These are phyloP conservation scores for Fusarium tupiense DNA, from an alignment of 2,329 filamentous ascomycete genomes.

Conservation along the genomic window DNA sequence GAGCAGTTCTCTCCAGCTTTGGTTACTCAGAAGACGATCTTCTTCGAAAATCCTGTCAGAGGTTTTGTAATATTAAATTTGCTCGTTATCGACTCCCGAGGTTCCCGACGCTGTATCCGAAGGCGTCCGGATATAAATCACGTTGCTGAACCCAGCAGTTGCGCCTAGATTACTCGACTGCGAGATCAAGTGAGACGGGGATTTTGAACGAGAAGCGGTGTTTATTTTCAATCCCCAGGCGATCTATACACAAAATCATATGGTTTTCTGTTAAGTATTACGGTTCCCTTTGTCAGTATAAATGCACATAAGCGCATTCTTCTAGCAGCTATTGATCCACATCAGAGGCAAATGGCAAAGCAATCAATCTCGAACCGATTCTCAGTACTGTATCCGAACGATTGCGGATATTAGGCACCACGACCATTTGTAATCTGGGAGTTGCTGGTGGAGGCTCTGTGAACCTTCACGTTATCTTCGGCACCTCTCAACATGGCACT, in stretches of 20 bases:
- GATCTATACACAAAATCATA: accelerated
- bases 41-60: accelerated
- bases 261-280: accelerated
- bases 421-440: not conserved
- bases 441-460: not conserved
- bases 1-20: not conserved
- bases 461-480: not conserved
- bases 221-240: accelerated
- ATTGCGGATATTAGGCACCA: not conserved
- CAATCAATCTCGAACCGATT: accelerated
- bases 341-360: not conserved
- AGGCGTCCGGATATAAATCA: not conserved
- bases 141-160: no score
- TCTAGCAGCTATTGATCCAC: accelerated
- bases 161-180: not conserved
- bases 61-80: accelerated
- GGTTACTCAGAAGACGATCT: not conserved
- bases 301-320: accelerated
- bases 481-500: accelerated
- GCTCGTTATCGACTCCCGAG: not conserved
- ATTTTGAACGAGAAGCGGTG: not conserved
- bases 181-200: accelerated
- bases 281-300: no score
- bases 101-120: not conserved
- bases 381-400: not conserved